Conservation (phyloP, 306 rosid genomes). For the Astragalus glycyphyllos region DNA sequence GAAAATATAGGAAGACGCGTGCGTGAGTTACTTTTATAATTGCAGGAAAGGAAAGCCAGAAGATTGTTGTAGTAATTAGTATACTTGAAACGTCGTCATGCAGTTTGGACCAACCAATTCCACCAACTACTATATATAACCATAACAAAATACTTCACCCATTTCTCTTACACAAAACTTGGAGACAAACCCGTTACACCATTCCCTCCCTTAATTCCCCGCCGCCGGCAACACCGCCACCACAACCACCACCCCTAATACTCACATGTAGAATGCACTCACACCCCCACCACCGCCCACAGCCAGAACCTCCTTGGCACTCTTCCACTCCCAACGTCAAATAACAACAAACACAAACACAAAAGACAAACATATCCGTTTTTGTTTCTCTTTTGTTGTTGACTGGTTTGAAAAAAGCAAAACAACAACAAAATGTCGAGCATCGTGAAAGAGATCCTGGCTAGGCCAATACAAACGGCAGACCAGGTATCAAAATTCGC, state of each 20-base stretch:
- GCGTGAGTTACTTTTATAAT: too few species aligned
- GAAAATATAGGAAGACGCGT: neutral
- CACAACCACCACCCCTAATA: conserved; percentile 10
- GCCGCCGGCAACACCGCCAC: conserved; percentile 44
- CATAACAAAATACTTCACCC: conserved; percentile 1
- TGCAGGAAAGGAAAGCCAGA: too few species aligned
- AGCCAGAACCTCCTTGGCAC: conserved; percentile 35
- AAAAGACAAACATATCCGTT: neutral
- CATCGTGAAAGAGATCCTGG: conserved; percentile 83
- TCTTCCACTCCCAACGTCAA: neutral
- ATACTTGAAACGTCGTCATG: neutral
- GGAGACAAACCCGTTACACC: conserved; percentile 59
- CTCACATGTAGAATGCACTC: conserved; percentile 27
- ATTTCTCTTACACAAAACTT: conserved; percentile 26
- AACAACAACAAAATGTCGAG: conserved; percentile 47
- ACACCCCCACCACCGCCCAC: conserved; percentile 13
- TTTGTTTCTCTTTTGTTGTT: too few species aligned
- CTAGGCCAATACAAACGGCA: conserved; percentile 82
- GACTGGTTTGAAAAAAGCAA: too few species aligned
- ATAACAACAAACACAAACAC: neutral
- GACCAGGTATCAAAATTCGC: conserved; percentile 70
- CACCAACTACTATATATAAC: conserved; percentile 10
- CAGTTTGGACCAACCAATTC: conserved; percentile 35
- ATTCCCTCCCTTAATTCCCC: conserved; percentile 37
- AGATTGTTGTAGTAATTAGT: neutral